phyloP scores from a whole-genome alignment of 1,284 basidiomycete genomes.

The Tilletia walkeri region DNA sequence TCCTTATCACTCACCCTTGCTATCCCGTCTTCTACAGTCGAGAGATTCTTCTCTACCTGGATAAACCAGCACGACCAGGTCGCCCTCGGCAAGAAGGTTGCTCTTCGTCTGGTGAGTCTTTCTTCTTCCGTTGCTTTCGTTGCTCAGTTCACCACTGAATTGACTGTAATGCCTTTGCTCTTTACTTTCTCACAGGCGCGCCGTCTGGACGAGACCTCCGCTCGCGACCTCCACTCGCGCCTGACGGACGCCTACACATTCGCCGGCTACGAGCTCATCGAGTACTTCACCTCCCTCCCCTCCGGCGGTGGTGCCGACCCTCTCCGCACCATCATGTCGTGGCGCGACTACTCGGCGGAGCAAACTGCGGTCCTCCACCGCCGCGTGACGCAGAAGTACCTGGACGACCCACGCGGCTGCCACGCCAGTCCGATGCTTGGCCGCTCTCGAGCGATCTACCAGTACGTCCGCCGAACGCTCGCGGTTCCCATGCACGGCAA shows the following conservation, averaged over 20 bases:
- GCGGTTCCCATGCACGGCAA: constrained; percentile 48
- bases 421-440: constrained; percentile 43
- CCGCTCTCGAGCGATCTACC: constrained; percentile 39
- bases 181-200: constrained; percentile 18
- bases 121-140: not conserved
- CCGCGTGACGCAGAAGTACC: constrained; percentile 36
- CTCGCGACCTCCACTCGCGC: constrained; percentile 38
- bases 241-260: constrained; percentile 43
- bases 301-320: constrained; percentile 45
- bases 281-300: constrained; percentile 44
- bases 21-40: constrained; percentile 23
- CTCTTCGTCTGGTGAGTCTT: constrained; percentile 28
- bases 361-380: constrained; percentile 40
- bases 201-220: constrained; percentile 45
- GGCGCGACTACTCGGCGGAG: constrained; percentile 37
- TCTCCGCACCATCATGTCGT: constrained; percentile 44
- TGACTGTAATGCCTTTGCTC: not conserved
- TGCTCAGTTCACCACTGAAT: not conserved
- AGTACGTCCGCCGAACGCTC: constrained; percentile 44
- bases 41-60: constrained; percentile 42
- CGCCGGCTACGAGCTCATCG: constrained; percentile 39
- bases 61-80: constrained; percentile 36
- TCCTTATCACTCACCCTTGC: not conserved
- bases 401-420: constrained; percentile 42
- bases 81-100: constrained; percentile 32